Conservation (phyloP, 768 basidiomycete genomes). For the Boletales sp. region DNA sequence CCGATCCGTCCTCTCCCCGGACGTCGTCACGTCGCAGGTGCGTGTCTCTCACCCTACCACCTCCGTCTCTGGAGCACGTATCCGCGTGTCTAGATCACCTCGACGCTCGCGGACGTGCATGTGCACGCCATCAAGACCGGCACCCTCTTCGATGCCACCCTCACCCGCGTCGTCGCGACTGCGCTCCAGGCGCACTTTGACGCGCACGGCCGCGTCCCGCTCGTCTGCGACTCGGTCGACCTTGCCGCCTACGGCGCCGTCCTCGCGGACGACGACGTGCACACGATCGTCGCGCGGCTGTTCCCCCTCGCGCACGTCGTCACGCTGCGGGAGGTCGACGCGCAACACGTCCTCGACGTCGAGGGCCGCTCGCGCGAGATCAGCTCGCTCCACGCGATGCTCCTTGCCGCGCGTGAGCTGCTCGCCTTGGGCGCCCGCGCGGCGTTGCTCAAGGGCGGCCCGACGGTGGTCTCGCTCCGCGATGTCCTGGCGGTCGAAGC, state of each 20-base stretch:
- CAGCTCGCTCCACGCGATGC: slow-evolving; percentile 54
- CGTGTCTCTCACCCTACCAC: slow-evolving; percentile 10
- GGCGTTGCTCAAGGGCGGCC: slow-evolving; percentile 85
- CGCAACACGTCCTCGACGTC: slow-evolving; percentile 57
- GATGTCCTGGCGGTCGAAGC: slow-evolving; percentile 44
- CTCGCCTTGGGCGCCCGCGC: slow-evolving; percentile 46
- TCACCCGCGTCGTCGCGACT: slow-evolving; percentile 47
- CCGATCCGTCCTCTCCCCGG: slow-evolving; percentile 34
- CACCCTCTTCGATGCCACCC: slow-evolving; percentile 71
- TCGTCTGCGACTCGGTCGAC: slow-evolving; percentile 88
- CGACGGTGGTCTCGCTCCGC: too few species aligned
- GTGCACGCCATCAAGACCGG: slow-evolving; percentile 82
- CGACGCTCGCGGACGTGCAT: slow-evolving; percentile 51
- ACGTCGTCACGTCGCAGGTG: slow-evolving; percentile 75
- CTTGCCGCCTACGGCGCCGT: slow-evolving; percentile 88
- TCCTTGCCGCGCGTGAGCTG: slow-evolving; percentile 50
- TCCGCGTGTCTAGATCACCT: slow-evolving; percentile 25
- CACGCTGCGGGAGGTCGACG: slow-evolving; percentile 85
- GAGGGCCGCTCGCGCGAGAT: slow-evolving; percentile 33
- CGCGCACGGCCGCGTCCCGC: slow-evolving; percentile 37
- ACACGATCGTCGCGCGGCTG: slow-evolving; percentile 54
- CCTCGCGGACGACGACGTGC: slow-evolving; percentile 67
- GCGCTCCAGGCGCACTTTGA: slow-evolving; percentile 45
- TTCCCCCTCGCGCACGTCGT: slow-evolving; percentile 70
- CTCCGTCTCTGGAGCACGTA: too few species aligned